Evolutionary conservation across 305 asterid species (phyloP), one percentile per base, ranked within the genome.

Genomic region (Fraxinus xanthoxyloides): DNA sequence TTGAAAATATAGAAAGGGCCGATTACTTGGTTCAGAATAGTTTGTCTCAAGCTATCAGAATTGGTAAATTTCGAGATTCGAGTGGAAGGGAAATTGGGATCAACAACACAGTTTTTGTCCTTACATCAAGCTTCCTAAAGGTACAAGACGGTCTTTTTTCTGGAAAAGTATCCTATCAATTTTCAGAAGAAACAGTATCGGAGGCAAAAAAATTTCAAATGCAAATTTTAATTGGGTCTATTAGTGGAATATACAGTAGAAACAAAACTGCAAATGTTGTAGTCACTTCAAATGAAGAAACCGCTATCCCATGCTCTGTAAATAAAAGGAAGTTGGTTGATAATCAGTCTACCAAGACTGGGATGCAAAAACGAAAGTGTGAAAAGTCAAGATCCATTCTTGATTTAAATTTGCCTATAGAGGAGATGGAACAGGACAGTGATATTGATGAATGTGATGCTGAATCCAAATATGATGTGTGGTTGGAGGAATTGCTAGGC

Each of bases 321-420:
- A 77, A 80, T 43, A 95, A 95, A 88, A 90, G 99, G 85, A 94
- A 90, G 86, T 83, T 73, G 77, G 77, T 46, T n/a, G 85, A 75
- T 56, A 30, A 40, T 34, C 86, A 82, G 75, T 81, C 83, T 23
- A 73, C 78, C 51, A 28, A 24, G 36, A 86, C 28, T 67, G 79
- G 83, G 83, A 70, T 77, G 32, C 80, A 88, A 43, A 91, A 90
- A 84, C 92, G 93, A 34, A 51, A 74, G 30, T 51, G 82, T 54
- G 85, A 48, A 26, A 40, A 56, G 70, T 72, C 90, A 19, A 88
- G 90, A 82, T 88, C 92, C 76, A 80, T 82, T 48, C 89, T 95
- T 69, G 98, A 93, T 88, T 87, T 96, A 79, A 96, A 96, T 88
- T 34, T 96, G 85, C 97, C 98, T 0, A 87, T 91, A 24, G 95